A percentile compares a stretch with the other conserved stretches of the same genome.
These are phyloP conservation scores for Tetracentron sinense DNA, from an alignment of 164 flowering plant genomes.

Conservation along the genomic window DNA sequence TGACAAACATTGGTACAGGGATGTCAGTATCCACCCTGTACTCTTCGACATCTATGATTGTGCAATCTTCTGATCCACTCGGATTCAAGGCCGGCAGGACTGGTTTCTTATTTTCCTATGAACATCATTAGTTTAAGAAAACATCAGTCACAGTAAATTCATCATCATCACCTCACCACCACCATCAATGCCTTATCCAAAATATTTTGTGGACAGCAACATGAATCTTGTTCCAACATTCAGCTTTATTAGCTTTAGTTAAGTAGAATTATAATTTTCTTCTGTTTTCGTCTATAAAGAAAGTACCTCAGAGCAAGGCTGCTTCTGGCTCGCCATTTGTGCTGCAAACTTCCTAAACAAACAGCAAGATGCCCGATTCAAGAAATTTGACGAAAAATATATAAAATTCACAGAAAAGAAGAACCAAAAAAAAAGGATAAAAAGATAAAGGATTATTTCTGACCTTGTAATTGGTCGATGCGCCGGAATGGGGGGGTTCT, in stretches of 20 bases:
- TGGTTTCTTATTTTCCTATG: constrained; percentile 34
- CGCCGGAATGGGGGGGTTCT: constrained; percentile 39
- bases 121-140: background rate
- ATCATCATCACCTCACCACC: no score
- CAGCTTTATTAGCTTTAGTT: constrained; percentile 8
- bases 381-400: background rate
- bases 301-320: constrained; percentile 31
- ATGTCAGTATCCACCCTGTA: constrained; percentile 23
- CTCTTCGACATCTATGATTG: constrained; percentile 46
- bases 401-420: background rate
- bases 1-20: constrained; percentile 57
- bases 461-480: constrained; percentile 82
- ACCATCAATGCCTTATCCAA: no score
- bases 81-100: constrained; percentile 13
- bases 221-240: constrained; percentile 34
- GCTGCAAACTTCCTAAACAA: constrained; percentile 70
- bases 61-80: constrained; percentile 33
- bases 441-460: constrained; percentile 5
- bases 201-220: no score
- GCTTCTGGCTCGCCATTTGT: constrained; percentile 49
- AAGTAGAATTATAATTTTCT: background rate
- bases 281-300: background rate
- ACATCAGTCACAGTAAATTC: background rate
- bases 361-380: constrained; percentile 3
- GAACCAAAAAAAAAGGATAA: constrained; percentile 13